Evolutionary conservation across 257 asterid genomes (phyloP).

Genomic region (Lithospermum erythrorhizon): DNA sequence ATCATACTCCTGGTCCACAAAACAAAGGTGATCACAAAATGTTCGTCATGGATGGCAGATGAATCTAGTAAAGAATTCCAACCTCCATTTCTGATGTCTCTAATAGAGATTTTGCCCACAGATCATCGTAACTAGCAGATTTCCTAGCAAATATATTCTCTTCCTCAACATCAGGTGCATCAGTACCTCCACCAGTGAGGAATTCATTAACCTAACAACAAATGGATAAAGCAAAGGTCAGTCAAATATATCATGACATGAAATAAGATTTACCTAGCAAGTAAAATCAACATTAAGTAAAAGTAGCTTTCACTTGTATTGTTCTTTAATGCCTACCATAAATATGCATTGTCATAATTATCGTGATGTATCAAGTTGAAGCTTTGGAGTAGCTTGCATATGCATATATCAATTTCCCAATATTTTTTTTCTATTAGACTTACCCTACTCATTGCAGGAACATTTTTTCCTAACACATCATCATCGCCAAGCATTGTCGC

Average conservation of each 20-base stretch:
- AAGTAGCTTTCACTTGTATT: background rate
- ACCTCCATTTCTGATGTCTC: constrained; percentile 90
- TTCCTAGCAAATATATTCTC: constrained; percentile 82
- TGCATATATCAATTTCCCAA: background rate
- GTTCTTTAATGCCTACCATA: background rate
- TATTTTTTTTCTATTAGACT: background rate
- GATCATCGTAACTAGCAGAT: constrained; percentile 93
- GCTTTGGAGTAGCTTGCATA: background rate
- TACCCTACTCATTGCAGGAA: constrained; percentile 99
- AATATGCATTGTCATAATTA: background rate
- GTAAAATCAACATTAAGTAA: background rate
- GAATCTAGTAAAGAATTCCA: constrained; percentile 8
- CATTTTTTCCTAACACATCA: constrained; percentile 42
- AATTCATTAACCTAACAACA: constrained; percentile 73
- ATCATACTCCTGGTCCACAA: constrained; percentile 62
- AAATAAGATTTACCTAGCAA: constrained; percentile 10
- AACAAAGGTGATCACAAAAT: background rate
- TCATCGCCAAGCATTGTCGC: constrained; percentile 97
- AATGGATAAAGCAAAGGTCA: constrained; percentile 1
- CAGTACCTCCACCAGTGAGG: constrained; percentile 98
- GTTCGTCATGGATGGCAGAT: background rate
- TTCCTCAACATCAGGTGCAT: constrained; percentile 99
- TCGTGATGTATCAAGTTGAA: background rate
- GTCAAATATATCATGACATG: background rate
- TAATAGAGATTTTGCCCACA: constrained; percentile 99